Base-by-base conservation (phyloP, 495 filamentous ascomycete species). In the Penicillium robsamsonii region DNA sequence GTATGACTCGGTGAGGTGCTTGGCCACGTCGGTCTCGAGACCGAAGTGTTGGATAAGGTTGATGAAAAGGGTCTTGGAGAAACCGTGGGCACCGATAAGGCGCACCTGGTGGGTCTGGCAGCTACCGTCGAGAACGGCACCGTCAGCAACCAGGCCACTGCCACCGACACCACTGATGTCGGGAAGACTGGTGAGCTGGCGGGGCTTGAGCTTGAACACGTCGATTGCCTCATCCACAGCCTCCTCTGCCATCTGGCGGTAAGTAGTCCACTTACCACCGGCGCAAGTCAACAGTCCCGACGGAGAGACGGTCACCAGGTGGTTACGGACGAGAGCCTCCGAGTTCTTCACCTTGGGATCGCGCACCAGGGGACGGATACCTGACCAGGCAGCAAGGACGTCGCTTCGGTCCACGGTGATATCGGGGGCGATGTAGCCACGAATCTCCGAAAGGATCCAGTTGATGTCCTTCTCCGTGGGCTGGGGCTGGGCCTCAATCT, bases 211-310 rank as follows among this genome's bases (percentile, higher is more conserved):
- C 37, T 79, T 74, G 72, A 96, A 98, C 22, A 79, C 74, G 33
- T 81, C 78, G 68, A 98, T 81, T 17, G 93, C 93, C 59, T 92
- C 88, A 63, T 98, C 93, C 30, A 98, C 94, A 50, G 89, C 87
- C 70, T 98, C 93, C 75, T 98, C 93, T 35, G 94, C 91, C 94
- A 98, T 98, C 68, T 98, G 92, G 31, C 94, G 87, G 74, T 98
- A 98, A 5, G 94, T 98, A 4, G 94, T 98, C 94, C 94, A 98
- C 75, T 97, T 97, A 20, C 94, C 94, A 57, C 94, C 94, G n/a
- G 93, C 91, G 69, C 90, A 92, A 41, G 94, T 98, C 48, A 98
- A 70, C 29, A 98, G 84, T 3, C 94, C 94, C 9, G 90, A 92
- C 1, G 81, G 70, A 11, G 93, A 96, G 25, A 93, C 81, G 56